A percentile compares a stretch with the other conserved stretches of the same genome.
Evolutionary conservation across 73 alveolate species (phyloP).

Genomic region (Stentor roeselii): DNA sequence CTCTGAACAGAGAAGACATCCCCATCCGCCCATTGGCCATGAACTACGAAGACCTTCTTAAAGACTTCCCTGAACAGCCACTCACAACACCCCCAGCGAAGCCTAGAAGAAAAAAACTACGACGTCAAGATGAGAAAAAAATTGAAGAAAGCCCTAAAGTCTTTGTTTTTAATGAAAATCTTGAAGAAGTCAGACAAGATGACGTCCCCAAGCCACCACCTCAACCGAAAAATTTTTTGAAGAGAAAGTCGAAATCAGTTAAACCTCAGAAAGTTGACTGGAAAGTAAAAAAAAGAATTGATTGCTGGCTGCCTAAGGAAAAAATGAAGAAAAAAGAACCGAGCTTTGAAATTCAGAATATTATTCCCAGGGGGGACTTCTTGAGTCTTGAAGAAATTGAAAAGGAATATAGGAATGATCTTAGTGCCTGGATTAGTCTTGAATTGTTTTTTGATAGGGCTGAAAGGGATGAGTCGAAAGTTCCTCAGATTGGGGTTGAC

Average conservation of each 20-base stretch:
- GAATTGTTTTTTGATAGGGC: not conserved
- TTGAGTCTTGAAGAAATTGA: not conserved
- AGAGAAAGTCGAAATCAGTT: not conserved
- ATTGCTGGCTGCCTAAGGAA: conserved; percentile 2
- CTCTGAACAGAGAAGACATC: not conserved
- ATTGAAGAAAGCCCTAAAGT: conserved; percentile 1
- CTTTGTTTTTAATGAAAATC: not conserved
- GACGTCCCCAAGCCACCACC: not conserved
- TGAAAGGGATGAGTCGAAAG: not conserved
- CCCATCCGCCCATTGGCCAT: not conserved
- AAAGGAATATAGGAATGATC: not conserved
- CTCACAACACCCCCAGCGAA: too few relatives aligned
- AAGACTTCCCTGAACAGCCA: not conserved
- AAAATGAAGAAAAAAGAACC: not conserved
- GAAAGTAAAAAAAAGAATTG: not conserved
- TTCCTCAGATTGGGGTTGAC: not conserved
- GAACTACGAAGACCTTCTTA: not conserved
- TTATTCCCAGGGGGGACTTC: not conserved
- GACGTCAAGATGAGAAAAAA: not conserved
- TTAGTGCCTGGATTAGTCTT: not conserved
- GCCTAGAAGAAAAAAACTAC: not conserved
- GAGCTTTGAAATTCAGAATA: not conserved
- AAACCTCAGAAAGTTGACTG: not conserved
- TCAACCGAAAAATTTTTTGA: not conserved
- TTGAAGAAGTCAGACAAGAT: not conserved